Evolutionary conservation across 495 filamentous ascomycete species (phyloP).

Genomic region (Platismatia glauca): DNA sequence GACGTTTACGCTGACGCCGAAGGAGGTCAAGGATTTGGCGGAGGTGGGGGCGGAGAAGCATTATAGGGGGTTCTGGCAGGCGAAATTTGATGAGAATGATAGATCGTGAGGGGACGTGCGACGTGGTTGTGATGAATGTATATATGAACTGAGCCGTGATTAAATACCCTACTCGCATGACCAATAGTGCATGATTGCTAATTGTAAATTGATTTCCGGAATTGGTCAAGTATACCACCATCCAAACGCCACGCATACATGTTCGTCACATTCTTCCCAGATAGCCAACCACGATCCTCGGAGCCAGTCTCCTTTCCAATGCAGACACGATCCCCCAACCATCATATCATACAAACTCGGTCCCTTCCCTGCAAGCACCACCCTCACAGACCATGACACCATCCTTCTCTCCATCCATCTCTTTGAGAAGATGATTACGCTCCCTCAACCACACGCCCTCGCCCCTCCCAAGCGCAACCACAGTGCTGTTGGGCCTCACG

Average conservation of each 20-base stretch:
- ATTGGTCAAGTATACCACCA: not conserved
- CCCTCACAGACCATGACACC: constrained; percentile 44
- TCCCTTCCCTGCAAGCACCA: constrained; percentile 39
- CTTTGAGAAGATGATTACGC: constrained; percentile 39
- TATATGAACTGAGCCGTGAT: not conserved
- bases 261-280: not conserved
- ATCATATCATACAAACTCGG: constrained; percentile 10
- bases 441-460: constrained; percentile 45
- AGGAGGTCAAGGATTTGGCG: constrained; percentile 61
- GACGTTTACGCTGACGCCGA: constrained; percentile 62
- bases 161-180: not conserved
- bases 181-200: not conserved
- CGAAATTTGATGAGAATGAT: constrained; percentile 53
- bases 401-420: constrained; percentile 38
- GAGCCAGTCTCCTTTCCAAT: not conserved
- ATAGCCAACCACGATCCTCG: not conserved
- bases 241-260: not conserved
- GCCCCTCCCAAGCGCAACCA: constrained; percentile 43
- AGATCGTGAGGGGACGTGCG: not conserved
- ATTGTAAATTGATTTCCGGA: not conserved
- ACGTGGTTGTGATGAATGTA: not conserved
- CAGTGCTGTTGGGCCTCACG: constrained; percentile 34
- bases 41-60: constrained; percentile 56
- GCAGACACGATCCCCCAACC: not conserved
- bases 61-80: constrained; percentile 58